phyloP scores from a whole-genome alignment of 495 filamentous ascomycete species.

The Lophium mytilinum region DNA sequence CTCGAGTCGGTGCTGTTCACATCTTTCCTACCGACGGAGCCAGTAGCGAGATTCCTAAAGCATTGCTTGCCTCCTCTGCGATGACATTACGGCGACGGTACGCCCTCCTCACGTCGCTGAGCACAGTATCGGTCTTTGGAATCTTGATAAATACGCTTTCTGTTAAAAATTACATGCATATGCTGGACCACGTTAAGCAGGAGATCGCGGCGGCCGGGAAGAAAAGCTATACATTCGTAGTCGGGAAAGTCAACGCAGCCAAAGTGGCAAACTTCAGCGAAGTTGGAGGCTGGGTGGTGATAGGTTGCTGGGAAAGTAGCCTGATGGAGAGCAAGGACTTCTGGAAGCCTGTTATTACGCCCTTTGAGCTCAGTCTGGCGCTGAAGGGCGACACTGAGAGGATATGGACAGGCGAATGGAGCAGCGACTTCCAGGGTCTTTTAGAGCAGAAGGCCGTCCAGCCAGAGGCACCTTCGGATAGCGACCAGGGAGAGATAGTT shows the following conservation, averaged over 20 bases:
- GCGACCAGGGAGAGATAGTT: constrained; percentile 12
- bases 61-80: constrained; percentile 45
- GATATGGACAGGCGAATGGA: constrained; percentile 40
- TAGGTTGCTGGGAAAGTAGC: constrained; percentile 96
- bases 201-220: constrained; percentile 71
- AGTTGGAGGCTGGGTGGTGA: constrained; percentile 91
- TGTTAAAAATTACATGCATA: constrained; percentile 79
- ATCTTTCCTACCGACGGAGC: constrained; percentile 59
- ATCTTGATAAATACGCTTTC: constrained; percentile 93
- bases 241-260: constrained; percentile 90
- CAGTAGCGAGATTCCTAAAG: constrained; percentile 26
- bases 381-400: constrained; percentile 61
- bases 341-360: constrained; percentile 80
- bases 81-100: constrained; percentile 74
- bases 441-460: constrained; percentile 19
- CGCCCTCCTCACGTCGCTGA: constrained; percentile 70
- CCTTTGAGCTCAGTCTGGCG: constrained; percentile 77
- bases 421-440: constrained; percentile 37
- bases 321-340: constrained; percentile 79
- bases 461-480: constrained; percentile 1
- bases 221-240: constrained; percentile 92
- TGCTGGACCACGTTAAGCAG: constrained; percentile 60
- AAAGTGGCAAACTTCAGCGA: constrained; percentile 96
- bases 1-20: constrained; percentile 66
- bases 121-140: constrained; percentile 75